Base-by-base conservation (phyloP, 352 stramenopile genomes). In the Globisporangium irregulare region DNA sequence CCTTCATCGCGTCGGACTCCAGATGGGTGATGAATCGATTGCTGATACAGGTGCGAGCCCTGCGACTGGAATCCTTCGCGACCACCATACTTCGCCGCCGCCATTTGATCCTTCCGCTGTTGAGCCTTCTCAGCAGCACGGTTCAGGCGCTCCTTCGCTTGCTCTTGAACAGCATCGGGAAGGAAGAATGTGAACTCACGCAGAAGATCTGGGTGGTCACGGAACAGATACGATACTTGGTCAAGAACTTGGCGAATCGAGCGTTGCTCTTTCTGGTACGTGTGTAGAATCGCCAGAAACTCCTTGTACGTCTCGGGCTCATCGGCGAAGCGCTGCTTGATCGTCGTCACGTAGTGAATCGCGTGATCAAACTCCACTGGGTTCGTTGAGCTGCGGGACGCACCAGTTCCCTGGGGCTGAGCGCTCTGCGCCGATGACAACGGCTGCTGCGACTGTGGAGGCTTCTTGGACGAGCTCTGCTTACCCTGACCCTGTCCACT, bases 131-230 rank as follows among this genome's bases (percentile, higher is more conserved):
- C 92, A 8, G 97, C 98, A 18, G 96, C 97, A 32, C 93, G 86
- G 72, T 98, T 95, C 10, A 99, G 73, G 29, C 97, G 89, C 73
- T 99, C 97, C 76, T 94, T 99, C 0, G 97, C 97, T 72, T 99
- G 91, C 48, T 98, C 93, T 76, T 99, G 97, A 0, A 99, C 98
- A 8, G 97, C 95, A 84, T 99, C 98, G 0, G 98, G 98, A 18
- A 99, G 77, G 80, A 99, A 99, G 76, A 99, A 99, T 12, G 98
- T 99, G 73, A 99, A 99, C 71, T 99, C 96, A 46, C 98, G 98
- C 24, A 99, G 79, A 15, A 99, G 78, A 81, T 99, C 98, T 1
- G 97, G 93, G 77, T 99, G 98, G 73, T 99, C 98, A 0, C 96
- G 94, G 86, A 99, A 99, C 24, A 99, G 81, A 25, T 97, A 82